Conservation (phyloP, 2,329 filamentous ascomycete species). For the Pestalotiopsis sp. region DNA sequence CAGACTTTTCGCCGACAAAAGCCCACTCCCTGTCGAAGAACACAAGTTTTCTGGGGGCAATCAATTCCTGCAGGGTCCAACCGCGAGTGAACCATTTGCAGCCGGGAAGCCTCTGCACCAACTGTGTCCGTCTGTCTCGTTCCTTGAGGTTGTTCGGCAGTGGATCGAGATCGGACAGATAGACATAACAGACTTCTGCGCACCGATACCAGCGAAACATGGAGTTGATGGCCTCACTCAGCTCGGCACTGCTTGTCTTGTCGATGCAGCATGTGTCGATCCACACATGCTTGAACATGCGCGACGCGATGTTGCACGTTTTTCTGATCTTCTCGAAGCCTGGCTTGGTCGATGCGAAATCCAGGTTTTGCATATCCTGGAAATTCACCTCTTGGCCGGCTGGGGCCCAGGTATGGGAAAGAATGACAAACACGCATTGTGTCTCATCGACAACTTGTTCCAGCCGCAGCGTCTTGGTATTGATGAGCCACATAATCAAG, state of each 20-base stretch:
- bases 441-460: background rate
- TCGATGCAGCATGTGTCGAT: conserved; percentile 17
- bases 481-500: background rate
- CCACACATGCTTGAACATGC: background rate
- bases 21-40: conserved; percentile 5
- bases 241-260: conserved; percentile 20
- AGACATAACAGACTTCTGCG: conserved; percentile 21
- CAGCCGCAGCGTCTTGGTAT: background rate
- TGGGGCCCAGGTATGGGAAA: background rate
- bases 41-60: background rate
- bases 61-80: conserved; percentile 25
- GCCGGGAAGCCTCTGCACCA: conserved; percentile 27
- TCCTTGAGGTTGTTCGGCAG: background rate
- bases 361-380: background rate
- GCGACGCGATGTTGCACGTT: too few relatives aligned
- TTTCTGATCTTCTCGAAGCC: background rate
- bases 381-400: background rate
- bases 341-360: background rate
- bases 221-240: conserved; percentile 23
- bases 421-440: background rate
- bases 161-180: conserved; percentile 23
- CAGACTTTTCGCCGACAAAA: background rate
- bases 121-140: background rate
- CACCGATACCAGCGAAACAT: conserved; percentile 23
- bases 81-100: conserved; percentile 17